Evolutionary conservation across 192 early-diverging fungal genomes (phyloP), one percentile per base, ranked within the genome.

Genomic region (Spizellomyces punctatus): DNA sequence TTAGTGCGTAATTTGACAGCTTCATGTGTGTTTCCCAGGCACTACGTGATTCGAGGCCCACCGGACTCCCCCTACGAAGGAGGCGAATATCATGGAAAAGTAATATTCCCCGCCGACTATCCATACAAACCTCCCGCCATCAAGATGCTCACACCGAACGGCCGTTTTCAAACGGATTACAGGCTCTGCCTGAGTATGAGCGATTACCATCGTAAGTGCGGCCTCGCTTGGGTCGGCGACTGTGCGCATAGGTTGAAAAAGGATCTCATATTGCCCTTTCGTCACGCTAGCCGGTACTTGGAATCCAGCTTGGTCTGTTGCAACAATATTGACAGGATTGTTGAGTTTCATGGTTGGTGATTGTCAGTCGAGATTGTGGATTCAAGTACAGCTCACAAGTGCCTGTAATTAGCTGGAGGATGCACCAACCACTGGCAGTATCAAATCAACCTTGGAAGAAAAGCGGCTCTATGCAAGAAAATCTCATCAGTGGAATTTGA

Each of bases 281-380:
- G 27, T 36, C 27, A 36, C 27, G 21, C 27, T 46, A 86, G 76
- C 82, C 19, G 74, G 69, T 64, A 81, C 91, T 45, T 99, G 96
- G 96, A 99, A 98, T 72, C 96, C 96, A 6, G 91, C 93, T 59
- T 98, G 98, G 98, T 93, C 91, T 63, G 98, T 99, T 9, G 77
- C 94, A 8, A 99, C 98, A 0, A 98, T 99, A 62, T 80, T 99
- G 48, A 98, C 91, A 58, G 98, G 98, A 10, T 79, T 98, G 64
- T 81, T 99, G 49, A 93, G 91, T 58, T 99, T 99, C 76, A 99
- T 99, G 98, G 92, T 95, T 54, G 64, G 56, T 45, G 21, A 58
- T 54, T 0, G 7, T 54, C 14, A 36, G 27, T 36, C 27, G 27
- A 36, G 3, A 0, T 36, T 36, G 27, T 36, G 1, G 27, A 36